phyloP scores from a whole-genome alignment of 2,329 filamentous ascomycete genomes.

The Apiospora marii region DNA sequence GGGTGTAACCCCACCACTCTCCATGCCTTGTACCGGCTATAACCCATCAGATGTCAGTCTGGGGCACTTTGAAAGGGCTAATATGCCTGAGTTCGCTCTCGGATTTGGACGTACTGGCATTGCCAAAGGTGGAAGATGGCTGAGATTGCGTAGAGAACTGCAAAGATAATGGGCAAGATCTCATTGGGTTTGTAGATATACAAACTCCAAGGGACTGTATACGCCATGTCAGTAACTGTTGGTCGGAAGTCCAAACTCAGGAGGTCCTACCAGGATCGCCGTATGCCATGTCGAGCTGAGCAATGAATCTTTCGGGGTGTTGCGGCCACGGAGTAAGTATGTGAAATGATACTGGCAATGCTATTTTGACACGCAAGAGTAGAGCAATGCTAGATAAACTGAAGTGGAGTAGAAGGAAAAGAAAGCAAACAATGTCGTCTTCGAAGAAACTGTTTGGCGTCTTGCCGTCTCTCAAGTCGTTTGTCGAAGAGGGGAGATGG shows the following conservation, averaged over 20 bases:
- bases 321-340: too few relatives aligned
- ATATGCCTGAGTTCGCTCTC: not conserved
- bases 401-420: too few relatives aligned
- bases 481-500: not conserved
- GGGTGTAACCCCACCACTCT: conserved; percentile 59
- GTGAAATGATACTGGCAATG: not conserved
- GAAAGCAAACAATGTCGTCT: not conserved
- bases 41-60: not conserved
- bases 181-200: conserved; percentile 63
- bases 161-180: conserved; percentile 60
- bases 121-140: conserved; percentile 61
- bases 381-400: not conserved
- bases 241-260: accelerated
- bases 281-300: not conserved
- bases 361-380: not conserved
- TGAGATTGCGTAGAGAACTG: conserved; percentile 55
- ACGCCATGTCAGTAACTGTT: not conserved
- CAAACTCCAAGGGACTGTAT: conserved; percentile 38
- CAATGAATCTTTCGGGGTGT: not conserved
- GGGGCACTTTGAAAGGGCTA: too few relatives aligned
- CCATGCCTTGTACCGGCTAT: conserved; percentile 60
- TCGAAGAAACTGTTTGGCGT: not conserved
- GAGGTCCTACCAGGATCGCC: conserved; percentile 9
- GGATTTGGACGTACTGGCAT: conserved; percentile 45
- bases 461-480: not conserved